Conservation (phyloP, 176 grass and related monocot species). For the Phoenix dactylifera region DNA sequence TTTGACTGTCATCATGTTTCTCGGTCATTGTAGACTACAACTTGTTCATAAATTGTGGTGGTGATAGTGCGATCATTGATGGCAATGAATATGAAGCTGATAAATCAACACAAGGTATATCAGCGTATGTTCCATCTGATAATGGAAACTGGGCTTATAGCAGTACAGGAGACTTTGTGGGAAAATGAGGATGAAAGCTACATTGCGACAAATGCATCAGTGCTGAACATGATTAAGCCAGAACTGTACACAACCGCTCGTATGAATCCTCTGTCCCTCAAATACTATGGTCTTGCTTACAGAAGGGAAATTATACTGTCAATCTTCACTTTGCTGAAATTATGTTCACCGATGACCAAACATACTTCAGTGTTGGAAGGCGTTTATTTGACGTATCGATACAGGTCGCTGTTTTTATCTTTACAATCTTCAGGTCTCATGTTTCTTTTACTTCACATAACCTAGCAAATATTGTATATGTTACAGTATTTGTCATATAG, state of each 20-base stretch:
- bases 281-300: slow-evolving; percentile 18
- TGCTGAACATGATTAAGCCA: background rate
- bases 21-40: background rate
- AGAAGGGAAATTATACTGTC: slow-evolving; percentile 10
- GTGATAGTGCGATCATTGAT: background rate
- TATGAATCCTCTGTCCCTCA: slow-evolving; percentile 1
- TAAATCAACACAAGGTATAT: background rate
- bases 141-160: slow-evolving; percentile 7
- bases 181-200: background rate
- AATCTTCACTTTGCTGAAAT: too few species aligned
- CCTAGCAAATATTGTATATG: too few species aligned
- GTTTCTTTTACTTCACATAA: too few species aligned
- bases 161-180: slow-evolving; percentile 6
- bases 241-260: slow-evolving; percentile 12
- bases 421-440: too few species aligned
- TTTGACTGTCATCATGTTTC: background rate
- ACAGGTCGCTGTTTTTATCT: too few species aligned
- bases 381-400: too few species aligned
- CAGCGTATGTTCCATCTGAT: background rate
- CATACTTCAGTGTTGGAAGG: too few species aligned
- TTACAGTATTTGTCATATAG: too few species aligned
- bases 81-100: slow-evolving; percentile 1
- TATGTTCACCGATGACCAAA: too few species aligned
- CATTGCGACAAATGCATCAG: background rate
- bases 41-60: slow-evolving; percentile 18